Base-by-base conservation (phyloP, 257 asterid species). In the Petunia secreta region DNA sequence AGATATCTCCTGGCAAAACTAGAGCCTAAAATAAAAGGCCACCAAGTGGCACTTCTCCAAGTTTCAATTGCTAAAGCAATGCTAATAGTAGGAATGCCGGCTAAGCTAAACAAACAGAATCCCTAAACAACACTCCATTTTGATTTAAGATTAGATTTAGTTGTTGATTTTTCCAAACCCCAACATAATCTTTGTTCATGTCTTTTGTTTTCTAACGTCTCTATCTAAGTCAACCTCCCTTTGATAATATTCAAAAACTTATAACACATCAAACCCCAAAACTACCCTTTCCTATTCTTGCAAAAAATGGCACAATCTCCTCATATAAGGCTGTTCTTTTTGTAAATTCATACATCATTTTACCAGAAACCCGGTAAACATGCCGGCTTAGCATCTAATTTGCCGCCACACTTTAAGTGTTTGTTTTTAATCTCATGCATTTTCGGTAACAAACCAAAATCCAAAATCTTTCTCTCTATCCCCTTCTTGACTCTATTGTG, bases 351-450 rank as follows among this genome's bases (percentile, higher is more conserved):
- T 57, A 65, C 11, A 25, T 3, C 39, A 39, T 37, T 63, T 48
- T 80, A 79, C 85, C 3, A 53, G 2, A 59, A 37, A 55, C 79
- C 87, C 68, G 77, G 74, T 78, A 43, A 75, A 65, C 60, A 82
- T 79, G 96, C 97, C 94, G 96, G 97, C 93, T 64, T 78, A 57
- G 75, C 84, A 77, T 85, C 92, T 87, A 82, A 63, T 63, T 89
- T 91, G 92, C 96, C 93, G 97, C 97, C 94, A 89, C 88, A 50
- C 86, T 83, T 89, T 79, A 83, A 84, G 91, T 75, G 80, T 84
- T 84, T 84, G 93, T 91, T 88, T 86, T 86, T 59, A 85, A 58
- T 80, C 85, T 79, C 86, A 25, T 44, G 63, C 84, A 43, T 79
- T 84, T 62, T 86, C 80, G 74, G 82, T 60, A 80, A 85, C 87